phyloP scores from a whole-genome alignment of 805 yeast genomes.

The Starmerella bombi region DNA sequence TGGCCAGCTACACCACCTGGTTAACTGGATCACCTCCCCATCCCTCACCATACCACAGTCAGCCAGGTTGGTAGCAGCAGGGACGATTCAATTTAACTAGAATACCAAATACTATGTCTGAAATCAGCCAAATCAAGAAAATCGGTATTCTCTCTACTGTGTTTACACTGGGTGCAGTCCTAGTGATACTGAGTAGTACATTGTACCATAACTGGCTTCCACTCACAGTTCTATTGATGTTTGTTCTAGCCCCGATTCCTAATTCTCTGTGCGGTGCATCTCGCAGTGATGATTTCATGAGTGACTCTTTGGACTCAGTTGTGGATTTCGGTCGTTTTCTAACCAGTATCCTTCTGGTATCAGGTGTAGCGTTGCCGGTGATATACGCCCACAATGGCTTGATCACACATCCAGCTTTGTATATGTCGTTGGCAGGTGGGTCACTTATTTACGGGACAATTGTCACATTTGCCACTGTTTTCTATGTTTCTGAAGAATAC shows the following conservation, averaged over 20 bases:
- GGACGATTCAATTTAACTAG: too few relatives aligned
- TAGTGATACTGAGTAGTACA: conserved; percentile 79
- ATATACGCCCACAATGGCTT: conserved; percentile 63
- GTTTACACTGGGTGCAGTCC: conserved; percentile 76
- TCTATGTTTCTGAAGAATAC: conserved; percentile 41
- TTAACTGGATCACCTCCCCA: too few relatives aligned
- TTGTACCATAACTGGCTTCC: conserved; percentile 88
- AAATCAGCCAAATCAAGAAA: conserved; percentile 52
- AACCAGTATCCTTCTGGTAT: conserved; percentile 61
- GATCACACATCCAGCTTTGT: conserved; percentile 54
- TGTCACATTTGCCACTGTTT: conserved; percentile 66
- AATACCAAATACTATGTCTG: conserved; percentile 1
- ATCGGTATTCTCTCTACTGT: conserved; percentile 65
- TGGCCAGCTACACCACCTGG: too few relatives aligned
- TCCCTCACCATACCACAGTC: too few relatives aligned
- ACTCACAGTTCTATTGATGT: conserved; percentile 54
- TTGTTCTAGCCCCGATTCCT: conserved; percentile 60
- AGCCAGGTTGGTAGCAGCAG: too few relatives aligned
- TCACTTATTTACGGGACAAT: conserved; percentile 68
- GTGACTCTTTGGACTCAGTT: conserved; percentile 37
- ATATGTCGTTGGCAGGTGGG: conserved; percentile 79
- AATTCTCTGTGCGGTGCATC: conserved; percentile 42
- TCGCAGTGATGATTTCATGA: conserved; percentile 49
- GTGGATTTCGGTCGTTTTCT: conserved; percentile 68
- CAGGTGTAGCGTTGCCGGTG: conserved; percentile 65